Base-by-base conservation (phyloP, 441 rosid genomes). In the Sinapis alba region DNA sequence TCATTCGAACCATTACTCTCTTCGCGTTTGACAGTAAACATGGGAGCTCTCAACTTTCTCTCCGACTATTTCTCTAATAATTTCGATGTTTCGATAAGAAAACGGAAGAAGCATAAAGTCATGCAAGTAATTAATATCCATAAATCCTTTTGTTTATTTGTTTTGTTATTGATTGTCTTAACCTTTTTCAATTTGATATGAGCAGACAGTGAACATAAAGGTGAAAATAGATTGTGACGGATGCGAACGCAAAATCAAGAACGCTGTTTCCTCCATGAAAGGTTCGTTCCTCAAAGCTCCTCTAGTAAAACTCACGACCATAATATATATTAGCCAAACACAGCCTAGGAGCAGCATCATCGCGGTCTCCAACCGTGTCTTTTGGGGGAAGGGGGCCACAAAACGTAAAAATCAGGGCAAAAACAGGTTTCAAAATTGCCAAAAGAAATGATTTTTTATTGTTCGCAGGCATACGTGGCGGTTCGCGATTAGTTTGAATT, bases 21-120 rank as follows among this genome's bases (percentile, higher is more conserved):
- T 43, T 50, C 18, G 16, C 41, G 13, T 24, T 45, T 60, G 54
- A 19, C 7, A 72, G 58, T 30, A n/a, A 74, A 83, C 26, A 90
- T 92, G 97, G 96, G 97, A 45, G 53, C 53, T 45, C 53, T 45
- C 10, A 10, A 45, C 3, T 45, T 45, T 45, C 53, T 45, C 53
- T 45, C 20, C 53, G 20, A 45, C 53, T 45, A 45, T 45, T 6
- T 45, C 20, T 45, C 53, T 15, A 45, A 45, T 6, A 45, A 6
- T 45, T 45, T 45, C 20, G 53, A 45, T 6, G 53, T 45, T 6
- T 45, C 53, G 3, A 45, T 45, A 7, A 45, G 53, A 45, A 45
- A 45, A 45, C 53, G 53, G 53, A 45, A 45, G 53, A 45, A 45
- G 53, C 53, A 45, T 45, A 45, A 45, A 16, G 53, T 45, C 20